Conservation (phyloP, 257 asterid species). For the Solanum megistacrolobum region DNA sequence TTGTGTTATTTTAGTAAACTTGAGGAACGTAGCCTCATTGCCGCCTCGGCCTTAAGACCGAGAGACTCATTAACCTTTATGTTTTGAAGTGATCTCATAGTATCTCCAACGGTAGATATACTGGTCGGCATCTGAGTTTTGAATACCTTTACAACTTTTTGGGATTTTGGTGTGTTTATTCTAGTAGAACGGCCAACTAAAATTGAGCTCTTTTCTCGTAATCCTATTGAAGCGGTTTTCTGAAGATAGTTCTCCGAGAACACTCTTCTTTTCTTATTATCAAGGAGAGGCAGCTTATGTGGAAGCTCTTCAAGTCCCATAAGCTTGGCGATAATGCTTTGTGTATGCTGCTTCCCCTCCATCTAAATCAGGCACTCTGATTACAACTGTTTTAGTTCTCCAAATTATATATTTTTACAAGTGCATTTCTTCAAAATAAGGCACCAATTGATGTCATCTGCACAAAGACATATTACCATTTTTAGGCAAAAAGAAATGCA, state of each 20-base stretch:
- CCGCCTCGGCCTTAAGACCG: neutral
- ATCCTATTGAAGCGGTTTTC: slow-evolving; percentile 41
- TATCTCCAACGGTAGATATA: neutral
- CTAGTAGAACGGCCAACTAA: slow-evolving; percentile 4
- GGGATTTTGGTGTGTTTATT: slow-evolving; percentile 3
- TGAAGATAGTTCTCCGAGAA: slow-evolving; percentile 45
- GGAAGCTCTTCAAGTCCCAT: slow-evolving; percentile 43
- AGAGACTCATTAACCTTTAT: neutral
- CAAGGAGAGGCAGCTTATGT: slow-evolving; percentile 11
- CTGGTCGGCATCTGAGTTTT: neutral
- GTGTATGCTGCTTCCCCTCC: slow-evolving; percentile 25
- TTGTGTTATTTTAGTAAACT: neutral
- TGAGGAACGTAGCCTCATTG: neutral
- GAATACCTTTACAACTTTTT: slow-evolving; percentile 2
- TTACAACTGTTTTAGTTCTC: neutral
- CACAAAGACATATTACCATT: neutral
- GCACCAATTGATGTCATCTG: neutral
- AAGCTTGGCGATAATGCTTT: slow-evolving; percentile 44
- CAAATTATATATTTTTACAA: neutral
- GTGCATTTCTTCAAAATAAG: neutral
- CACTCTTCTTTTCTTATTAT: slow-evolving; percentile 19
- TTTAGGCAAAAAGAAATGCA: neutral
- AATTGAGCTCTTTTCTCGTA: slow-evolving; percentile 29
- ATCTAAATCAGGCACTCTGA: slow-evolving; percentile 18
- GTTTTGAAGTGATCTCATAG: slow-evolving; percentile 24